Base-by-base conservation (phyloP, 129 eudicot species). In the Silybum marianum region DNA sequence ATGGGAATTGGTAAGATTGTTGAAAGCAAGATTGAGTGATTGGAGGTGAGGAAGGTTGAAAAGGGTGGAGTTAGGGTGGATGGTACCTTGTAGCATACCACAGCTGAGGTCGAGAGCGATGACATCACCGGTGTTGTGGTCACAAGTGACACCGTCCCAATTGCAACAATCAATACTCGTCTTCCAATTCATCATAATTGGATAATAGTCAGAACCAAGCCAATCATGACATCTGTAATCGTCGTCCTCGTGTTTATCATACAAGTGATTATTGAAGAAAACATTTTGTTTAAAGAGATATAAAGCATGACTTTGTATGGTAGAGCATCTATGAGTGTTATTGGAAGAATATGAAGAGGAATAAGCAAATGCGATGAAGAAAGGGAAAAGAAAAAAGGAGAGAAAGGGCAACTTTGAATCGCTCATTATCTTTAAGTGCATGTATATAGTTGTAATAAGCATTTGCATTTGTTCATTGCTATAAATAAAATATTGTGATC, bases 131-230 rank as follows among this genome's bases (percentile, higher is more conserved):
- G 90, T 80, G 32, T n/a, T 42, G 7, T 34, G 7, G 40, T 84
- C 72, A 72, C 90, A 87, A 3, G 22, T 34, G 21, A 87, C 85
- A 7, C 90, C 86, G 26, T 80, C 73, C 90, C 90, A 87, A 0
- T 24, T 10, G 18, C 90, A 87, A n/a, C 90, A 84, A 71, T 77
- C 83, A 0, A 24, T 71, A 69, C 70, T 60, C 12, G 60, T 25
- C 39, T 80, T 80, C 88, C 88, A 84, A 66, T 78, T 70, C 70
- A 71, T 40, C 74, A 78, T 24, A 8, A 7, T 4, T 68, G 82
- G 67, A 78, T 10, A 11, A 42, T 78, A 68, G n/a, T 4, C 34
- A 23, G 63, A 78, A 67, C 81, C 63, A 26, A 66, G 60, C 42
- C 60, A 25, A 3, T 7, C 2, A 13, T 16, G 9, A 67, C 81